phyloP scores from a whole-genome alignment of 495 filamentous ascomycete species.

The Barbatosphaeria neglecta region DNA sequence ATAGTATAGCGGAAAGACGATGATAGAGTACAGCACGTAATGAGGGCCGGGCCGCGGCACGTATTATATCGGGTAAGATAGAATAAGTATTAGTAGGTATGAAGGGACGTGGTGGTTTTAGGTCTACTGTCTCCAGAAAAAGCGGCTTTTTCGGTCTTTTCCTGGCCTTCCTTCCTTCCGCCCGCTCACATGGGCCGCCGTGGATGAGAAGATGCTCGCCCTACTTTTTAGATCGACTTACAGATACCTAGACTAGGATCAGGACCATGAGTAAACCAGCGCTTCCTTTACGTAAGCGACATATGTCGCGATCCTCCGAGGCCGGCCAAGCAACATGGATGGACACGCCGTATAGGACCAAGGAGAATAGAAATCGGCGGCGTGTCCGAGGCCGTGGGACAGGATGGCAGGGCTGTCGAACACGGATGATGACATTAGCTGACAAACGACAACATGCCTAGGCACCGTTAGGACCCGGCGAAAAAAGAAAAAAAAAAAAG shows the following conservation, averaged over 20 bases:
- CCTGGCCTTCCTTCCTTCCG: not conserved
- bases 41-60: too few species aligned
- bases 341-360: too few species aligned
- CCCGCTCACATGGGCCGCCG: not conserved
- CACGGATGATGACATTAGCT: constrained; percentile 16
- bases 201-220: not conserved
- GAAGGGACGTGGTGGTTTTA: not conserved
- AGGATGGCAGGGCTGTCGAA: too few species aligned
- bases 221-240: not conserved
- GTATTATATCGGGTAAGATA: too few species aligned
- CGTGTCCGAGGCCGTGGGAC: not conserved
- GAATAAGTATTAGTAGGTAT: too few species aligned
- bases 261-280: not conserved
- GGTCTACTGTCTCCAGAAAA: not conserved
- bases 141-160: not conserved
- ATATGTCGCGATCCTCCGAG: too few species aligned
- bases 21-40: too few species aligned
- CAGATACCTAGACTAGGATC: not conserved
- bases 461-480: too few species aligned
- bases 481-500: too few species aligned
- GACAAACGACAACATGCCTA: too few species aligned
- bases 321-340: too few species aligned
- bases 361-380: not conserved
- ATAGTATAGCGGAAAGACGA: too few species aligned
- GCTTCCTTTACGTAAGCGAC: not conserved